Percentiles rank a stretch among this genome's conserved stretches.
Conservation (phyloP, 768 basidiomycete genomes). For the Leccinum truebloodii region DNA sequence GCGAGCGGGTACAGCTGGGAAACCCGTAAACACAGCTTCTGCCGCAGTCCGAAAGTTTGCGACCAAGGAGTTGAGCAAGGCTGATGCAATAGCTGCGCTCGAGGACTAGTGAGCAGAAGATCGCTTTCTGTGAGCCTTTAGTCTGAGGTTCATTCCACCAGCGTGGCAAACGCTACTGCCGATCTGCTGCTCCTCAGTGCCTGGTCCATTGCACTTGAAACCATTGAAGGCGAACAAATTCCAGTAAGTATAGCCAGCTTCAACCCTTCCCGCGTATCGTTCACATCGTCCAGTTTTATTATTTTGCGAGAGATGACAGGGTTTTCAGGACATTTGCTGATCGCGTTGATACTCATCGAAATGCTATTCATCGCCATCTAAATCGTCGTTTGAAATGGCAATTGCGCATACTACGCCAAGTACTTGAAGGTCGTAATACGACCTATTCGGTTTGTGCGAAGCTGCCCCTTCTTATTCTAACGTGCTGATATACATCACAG, state of each 20-base stretch:
- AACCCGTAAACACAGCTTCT: conserved; percentile 76
- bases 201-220: conserved; percentile 67
- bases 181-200: conserved; percentile 82
- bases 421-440: conserved; percentile 64
- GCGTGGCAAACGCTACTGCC: conserved; percentile 85
- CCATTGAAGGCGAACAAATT: conserved; percentile 62
- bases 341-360: conserved; percentile 39
- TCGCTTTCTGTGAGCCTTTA: not conserved
- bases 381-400: conserved; percentile 70
- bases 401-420: conserved; percentile 58
- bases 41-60: conserved; percentile 83
- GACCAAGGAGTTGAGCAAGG: conserved; percentile 81
- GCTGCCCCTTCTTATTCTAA: not conserved
- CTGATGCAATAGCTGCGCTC: conserved; percentile 72
- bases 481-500: conserved; percentile 32
- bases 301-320: conserved; percentile 92
- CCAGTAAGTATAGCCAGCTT: conserved; percentile 51
- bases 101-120: conserved; percentile 81
- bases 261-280: not conserved
- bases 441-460: conserved; percentile 59
- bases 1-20: conserved; percentile 61
- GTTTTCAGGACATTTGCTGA: conserved; percentile 69
- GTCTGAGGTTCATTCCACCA: conserved; percentile 28
- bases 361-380: conserved; percentile 47
- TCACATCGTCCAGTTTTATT: conserved; percentile 55